Evolutionary conservation across 768 basidiomycete genomes (phyloP).

Genomic region (Pholiota microspora): DNA sequence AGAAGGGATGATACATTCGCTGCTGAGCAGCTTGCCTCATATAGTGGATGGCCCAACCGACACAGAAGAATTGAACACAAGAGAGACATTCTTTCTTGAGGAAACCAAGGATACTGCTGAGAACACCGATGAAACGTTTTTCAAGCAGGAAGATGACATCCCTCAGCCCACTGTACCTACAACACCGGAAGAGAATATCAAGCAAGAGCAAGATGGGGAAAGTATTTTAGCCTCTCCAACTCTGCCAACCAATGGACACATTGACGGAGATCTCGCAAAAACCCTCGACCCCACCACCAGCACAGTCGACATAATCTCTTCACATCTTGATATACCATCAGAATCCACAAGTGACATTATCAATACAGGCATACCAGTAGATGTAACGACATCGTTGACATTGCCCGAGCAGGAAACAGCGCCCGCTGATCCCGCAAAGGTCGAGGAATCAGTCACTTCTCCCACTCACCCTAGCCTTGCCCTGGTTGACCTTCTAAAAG

Average conservation of each 20-base stretch:
- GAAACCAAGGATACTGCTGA: conserved; percentile 3
- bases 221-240: neutral
- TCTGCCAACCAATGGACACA: neutral
- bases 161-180: neutral
- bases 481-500: conserved; percentile 49
- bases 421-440: neutral
- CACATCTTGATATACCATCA: neutral
- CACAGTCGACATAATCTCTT: neutral
- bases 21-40: conserved; percentile 65
- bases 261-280: neutral
- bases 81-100: neutral
- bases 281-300: neutral
- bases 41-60: conserved; percentile 41
- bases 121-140: conserved; percentile 13
- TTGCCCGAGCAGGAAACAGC: neutral
- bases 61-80: neutral
- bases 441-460: neutral
- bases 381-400: neutral
- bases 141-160: conserved; percentile 3
- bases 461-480: conserved; percentile 27
- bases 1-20: conserved; percentile 79
- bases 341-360: neutral
- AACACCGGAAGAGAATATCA: neutral
- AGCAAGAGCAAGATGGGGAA: neutral
- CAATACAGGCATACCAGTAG: neutral